These are phyloP conservation scores for Magnusiomyces suaveolens DNA, from an alignment of 1,139 yeast species.

Conservation along the genomic window DNA sequence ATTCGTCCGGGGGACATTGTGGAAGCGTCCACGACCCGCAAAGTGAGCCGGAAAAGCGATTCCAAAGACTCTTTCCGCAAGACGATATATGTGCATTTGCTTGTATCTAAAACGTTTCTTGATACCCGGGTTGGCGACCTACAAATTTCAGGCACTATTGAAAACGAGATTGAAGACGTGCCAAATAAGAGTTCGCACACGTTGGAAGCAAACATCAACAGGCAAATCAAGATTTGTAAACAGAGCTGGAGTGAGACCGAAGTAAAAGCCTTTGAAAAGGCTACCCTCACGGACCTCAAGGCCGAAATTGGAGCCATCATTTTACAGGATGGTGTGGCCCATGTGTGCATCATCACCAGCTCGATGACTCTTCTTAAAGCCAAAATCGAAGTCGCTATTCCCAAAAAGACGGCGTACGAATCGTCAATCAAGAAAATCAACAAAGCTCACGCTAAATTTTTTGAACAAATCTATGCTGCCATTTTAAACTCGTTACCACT, in stretches of 20 bases:
- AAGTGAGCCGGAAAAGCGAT: constrained; percentile 43
- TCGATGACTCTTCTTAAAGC: constrained; percentile 76
- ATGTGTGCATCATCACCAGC: constrained; percentile 79
- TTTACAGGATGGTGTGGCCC: constrained; percentile 88
- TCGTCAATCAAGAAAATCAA: constrained; percentile 44
- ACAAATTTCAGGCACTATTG: constrained; percentile 73
- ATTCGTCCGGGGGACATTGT: constrained; percentile 69
- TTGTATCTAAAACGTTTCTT: constrained; percentile 66
- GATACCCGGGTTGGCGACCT: constrained; percentile 68
- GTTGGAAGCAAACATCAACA: constrained; percentile 64
- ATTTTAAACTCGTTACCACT: constrained; percentile 61
- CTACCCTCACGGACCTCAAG: constrained; percentile 65
- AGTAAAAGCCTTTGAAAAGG: constrained; percentile 52
- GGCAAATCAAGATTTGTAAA: constrained; percentile 60
- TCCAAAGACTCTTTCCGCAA: constrained; percentile 42
- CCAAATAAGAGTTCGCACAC: constrained; percentile 84
- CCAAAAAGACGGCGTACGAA: constrained; percentile 67
- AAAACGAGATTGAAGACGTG: constrained; percentile 64
- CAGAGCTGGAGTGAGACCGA: constrained; percentile 74
- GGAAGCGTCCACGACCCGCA: constrained; percentile 57
- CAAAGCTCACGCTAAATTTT: constrained; percentile 42
- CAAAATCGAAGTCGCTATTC: constrained; percentile 74
- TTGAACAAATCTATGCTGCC: constrained; percentile 53
- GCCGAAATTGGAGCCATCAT: constrained; percentile 95
- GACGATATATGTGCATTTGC: constrained; percentile 44